Conservation (phyloP, 345 rosid genomes). For the Gossypium longicalyx region DNA sequence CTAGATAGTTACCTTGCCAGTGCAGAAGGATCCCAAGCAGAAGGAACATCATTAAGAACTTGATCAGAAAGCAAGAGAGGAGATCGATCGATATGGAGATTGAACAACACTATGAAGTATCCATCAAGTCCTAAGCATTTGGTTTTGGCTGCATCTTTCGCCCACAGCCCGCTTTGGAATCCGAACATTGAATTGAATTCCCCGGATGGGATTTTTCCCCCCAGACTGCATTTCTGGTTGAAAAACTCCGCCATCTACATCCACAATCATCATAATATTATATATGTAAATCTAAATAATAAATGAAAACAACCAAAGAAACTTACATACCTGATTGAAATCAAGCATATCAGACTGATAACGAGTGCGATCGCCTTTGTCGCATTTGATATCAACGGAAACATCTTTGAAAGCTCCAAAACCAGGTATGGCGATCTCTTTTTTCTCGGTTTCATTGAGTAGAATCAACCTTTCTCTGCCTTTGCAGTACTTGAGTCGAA, state of each 20-base stretch:
- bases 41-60: constrained; percentile 66
- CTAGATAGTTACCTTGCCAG: constrained; percentile 53
- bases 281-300: background rate
- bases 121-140: constrained; percentile 72
- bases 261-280: background rate
- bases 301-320: background rate
- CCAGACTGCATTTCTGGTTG: constrained; percentile 51
- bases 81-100: constrained; percentile 57
- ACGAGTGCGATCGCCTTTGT: constrained; percentile 82
- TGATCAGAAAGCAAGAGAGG: constrained; percentile 63
- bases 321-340: constrained; percentile 53
- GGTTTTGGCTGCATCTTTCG: constrained; percentile 59
- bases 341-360: constrained; percentile 78
- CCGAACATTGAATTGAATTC: constrained; percentile 73
- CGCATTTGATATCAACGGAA: constrained; percentile 67
- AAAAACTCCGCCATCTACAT: constrained; percentile 81
- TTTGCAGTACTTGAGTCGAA: constrained; percentile 71
- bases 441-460: constrained; percentile 47
- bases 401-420: constrained; percentile 52
- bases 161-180: constrained; percentile 68
- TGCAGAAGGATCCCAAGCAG: constrained; percentile 73
- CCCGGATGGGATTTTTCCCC: constrained; percentile 87
- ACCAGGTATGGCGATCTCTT: constrained; percentile 56
- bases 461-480: constrained; percentile 56
- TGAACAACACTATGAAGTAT: constrained; percentile 48